Conservation (phyloP, 768 basidiomycete species). For the Russula foetens region DNA sequence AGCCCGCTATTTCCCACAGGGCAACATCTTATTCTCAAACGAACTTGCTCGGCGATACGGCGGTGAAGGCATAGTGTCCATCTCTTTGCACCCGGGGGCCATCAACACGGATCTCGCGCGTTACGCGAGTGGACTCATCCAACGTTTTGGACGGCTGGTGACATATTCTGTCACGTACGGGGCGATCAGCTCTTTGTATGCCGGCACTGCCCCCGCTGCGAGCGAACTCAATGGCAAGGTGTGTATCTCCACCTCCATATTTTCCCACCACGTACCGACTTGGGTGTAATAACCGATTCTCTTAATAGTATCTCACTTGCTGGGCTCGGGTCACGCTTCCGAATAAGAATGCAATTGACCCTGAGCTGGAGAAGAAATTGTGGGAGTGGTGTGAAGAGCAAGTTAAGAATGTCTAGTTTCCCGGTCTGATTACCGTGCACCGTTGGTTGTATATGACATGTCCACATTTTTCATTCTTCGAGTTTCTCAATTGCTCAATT, state of each 20-base stretch:
- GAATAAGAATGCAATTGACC: conserved; percentile 13
- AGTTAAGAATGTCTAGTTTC: conserved; percentile 11
- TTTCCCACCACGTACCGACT: neutral
- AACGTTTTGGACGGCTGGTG: neutral
- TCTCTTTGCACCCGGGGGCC: conserved; percentile 31
- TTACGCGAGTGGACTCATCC: neutral
- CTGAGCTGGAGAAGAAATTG: conserved; percentile 20
- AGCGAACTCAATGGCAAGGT: conserved; percentile 15
- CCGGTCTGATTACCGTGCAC: neutral
- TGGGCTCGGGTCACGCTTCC: conserved; percentile 23
- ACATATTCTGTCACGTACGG: conserved; percentile 8
- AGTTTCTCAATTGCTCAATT: too few relatives aligned
- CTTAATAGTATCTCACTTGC: conserved; percentile 22
- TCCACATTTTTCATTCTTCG: too few relatives aligned
- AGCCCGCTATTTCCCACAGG: conserved; percentile 25
- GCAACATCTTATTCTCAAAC: conserved; percentile 35
- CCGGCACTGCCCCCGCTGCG: conserved; percentile 12
- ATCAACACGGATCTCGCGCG: conserved; percentile 16
- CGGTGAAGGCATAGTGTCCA: conserved; percentile 37
- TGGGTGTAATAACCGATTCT: too few relatives aligned
- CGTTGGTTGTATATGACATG: neutral
- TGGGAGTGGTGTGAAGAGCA: conserved; percentile 29
- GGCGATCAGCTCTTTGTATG: conserved; percentile 14
- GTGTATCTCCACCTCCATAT: neutral
- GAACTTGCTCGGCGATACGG: conserved; percentile 38